phyloP scores from a whole-genome alignment of 441 rosid species.

The Adansonia madagascariensis region DNA sequence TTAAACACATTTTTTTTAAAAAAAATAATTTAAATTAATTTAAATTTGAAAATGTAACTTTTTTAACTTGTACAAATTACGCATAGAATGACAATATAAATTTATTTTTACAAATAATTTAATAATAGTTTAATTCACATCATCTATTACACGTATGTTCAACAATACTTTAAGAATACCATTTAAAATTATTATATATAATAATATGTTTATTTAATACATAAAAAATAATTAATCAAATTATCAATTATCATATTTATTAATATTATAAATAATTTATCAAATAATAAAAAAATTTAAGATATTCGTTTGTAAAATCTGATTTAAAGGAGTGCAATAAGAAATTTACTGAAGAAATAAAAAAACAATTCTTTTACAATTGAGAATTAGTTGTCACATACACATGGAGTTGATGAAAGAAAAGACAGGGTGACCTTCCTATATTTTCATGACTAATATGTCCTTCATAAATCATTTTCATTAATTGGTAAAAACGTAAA shows the following conservation, averaged over 20 bases:
- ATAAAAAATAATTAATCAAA: too few species aligned
- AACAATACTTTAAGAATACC: background rate
- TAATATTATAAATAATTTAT: too few species aligned
- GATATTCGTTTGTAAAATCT: background rate
- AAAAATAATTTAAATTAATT: too few species aligned
- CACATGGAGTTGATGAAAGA: conserved; percentile 35
- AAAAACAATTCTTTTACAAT: background rate
- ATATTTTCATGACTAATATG: conserved; percentile 1
- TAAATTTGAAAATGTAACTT: too few species aligned
- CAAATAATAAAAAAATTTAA: too few species aligned
- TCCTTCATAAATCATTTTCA: background rate
- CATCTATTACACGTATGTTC: background rate
- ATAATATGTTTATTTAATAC: too few species aligned
- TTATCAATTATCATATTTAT: too few species aligned
- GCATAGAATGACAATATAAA: too few species aligned
- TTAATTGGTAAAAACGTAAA: background rate
- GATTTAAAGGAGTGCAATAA: background rate
- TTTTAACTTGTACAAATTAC: too few species aligned
- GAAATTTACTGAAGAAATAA: background rate
- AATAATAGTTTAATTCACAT: background rate
- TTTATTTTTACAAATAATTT: background rate
- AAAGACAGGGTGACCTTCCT: conserved; percentile 38
- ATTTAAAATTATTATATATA: too few species aligned
- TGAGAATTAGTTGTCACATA: conserved; percentile 42
- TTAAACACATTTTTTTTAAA: background rate